Evolutionary conservation across 2,329 filamentous ascomycete species (phyloP).

Genomic region (Magnaporthales sp.): DNA sequence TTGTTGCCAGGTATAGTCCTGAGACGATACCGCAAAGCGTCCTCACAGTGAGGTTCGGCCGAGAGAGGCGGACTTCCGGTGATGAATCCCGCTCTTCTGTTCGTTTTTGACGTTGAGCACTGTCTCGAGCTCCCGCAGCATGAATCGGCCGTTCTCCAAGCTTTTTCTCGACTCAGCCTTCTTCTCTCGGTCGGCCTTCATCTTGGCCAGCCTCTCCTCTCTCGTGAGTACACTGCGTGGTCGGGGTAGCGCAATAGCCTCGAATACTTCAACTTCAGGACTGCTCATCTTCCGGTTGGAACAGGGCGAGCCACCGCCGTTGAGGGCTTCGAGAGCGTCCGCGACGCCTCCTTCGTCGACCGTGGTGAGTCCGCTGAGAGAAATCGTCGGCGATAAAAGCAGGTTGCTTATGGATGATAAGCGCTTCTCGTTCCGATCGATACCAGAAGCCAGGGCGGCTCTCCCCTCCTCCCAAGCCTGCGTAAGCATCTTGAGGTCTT

Average conservation of each 20-base stretch:
- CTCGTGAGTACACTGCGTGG: constrained; percentile 65
- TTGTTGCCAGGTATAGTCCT: neutral
- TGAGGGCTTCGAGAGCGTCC: constrained; percentile 68
- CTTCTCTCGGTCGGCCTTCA: constrained; percentile 76
- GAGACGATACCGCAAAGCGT: neutral
- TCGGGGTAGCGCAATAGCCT: constrained; percentile 73
- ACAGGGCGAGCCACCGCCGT: constrained; percentile 51
- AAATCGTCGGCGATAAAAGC: constrained; percentile 48
- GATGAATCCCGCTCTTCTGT: neutral
- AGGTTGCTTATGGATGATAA: constrained; percentile 53
- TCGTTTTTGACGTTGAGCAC: constrained; percentile 54
- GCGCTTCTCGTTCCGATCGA: constrained; percentile 71
- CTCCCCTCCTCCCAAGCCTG: constrained; percentile 84
- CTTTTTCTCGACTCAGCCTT: constrained; percentile 66
- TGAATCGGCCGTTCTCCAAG: constrained; percentile 73
- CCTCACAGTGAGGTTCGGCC: constrained; percentile 2
- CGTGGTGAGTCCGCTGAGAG: constrained; percentile 59
- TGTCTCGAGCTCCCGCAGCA: constrained; percentile 88
- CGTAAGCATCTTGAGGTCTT: constrained; percentile 72
- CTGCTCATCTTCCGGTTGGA: constrained; percentile 37
- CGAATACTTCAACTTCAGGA: constrained; percentile 71
- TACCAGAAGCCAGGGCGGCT: constrained; percentile 69
- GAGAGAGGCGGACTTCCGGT: neutral
- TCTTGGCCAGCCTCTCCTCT: constrained; percentile 79
- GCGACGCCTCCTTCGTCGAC: constrained; percentile 41